Evolutionary conservation across 176 grass and related monocot genomes (phyloP), one percentile per base, ranked within the genome.

Genomic region (Musa itinerans): DNA sequence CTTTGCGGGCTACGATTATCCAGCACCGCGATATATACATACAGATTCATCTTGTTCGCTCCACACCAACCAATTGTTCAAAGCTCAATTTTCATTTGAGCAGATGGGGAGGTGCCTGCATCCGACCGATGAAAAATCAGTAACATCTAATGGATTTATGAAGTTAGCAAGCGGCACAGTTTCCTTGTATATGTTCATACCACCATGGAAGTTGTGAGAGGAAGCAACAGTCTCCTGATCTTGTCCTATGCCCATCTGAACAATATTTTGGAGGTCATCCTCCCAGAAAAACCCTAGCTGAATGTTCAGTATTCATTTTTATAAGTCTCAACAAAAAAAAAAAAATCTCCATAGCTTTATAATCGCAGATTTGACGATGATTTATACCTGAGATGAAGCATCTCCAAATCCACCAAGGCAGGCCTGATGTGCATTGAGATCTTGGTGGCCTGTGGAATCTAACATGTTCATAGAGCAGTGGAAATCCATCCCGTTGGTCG

Each of bases 21-120:
- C 57, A 61, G 57, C 19, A 48, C 52, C 55, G 50, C 79, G 34
- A 75, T 84, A 74, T 82, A 71, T 96, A 92, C 89, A 86, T 85
- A 96, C 89, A 92, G 57, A 55, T 58, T 84, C 71, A 71, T 85
- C 71, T 51, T 83, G 78, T 80, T 85, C 81, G 75, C 16, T 72
- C 87, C 68, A 43, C 53, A 48, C 55, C 58, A 51, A 73, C 78
- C 0, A 17, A 21, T 2, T 25, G 73, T 24, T 92, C 85, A 96
- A 73, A 88, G 87, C 84, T 96, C 93, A 87, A 89, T 96, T 86
- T 96, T 96, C 89, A 92, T 92, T 79, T 92, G 87, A 85, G 87
- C 89, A 86, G 82, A 79, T 83, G 89, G 85, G 76, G 86, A 84
- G 52, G 85, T 79, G 54, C 93, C 93, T 96, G 86, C 25, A 22